phyloP scores from a whole-genome alignment of 75 land plant species.

The Cunninghamia lanceolata region DNA sequence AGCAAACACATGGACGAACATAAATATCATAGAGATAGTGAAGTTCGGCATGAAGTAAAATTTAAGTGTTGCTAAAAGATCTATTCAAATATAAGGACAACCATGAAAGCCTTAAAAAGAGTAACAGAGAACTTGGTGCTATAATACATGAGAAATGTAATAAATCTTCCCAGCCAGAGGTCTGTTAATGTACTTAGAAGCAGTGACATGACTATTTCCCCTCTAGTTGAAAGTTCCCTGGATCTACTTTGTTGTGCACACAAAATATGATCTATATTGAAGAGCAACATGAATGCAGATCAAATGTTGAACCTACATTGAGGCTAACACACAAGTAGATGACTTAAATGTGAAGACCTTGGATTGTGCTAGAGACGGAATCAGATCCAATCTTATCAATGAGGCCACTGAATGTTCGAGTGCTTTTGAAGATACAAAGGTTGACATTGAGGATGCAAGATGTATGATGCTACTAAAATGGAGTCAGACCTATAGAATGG shows the following conservation, averaged over 20 bases:
- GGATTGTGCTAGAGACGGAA: slow-evolving; percentile 15
- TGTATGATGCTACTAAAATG: slow-evolving; percentile 20
- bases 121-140: no score
- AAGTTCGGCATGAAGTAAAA: no score
- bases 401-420: slow-evolving; percentile 47
- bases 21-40: no score
- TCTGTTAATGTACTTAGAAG: no score
- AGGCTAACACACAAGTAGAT: not conserved
- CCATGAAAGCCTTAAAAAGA: no score
- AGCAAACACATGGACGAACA: no score
- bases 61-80: no score
- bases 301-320: not conserved
- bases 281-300: not conserved
- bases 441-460: slow-evolving; percentile 9
- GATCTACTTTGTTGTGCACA: not conserved
- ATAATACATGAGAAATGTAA: no score
- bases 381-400: slow-evolving; percentile 16
- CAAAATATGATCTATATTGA: not conserved
- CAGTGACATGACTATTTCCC: no score
- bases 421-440: slow-evolving; percentile 23
- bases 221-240: no score
- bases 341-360: not conserved
- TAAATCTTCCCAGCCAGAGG: no score
- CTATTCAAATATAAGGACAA: no score
- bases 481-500: slow-evolving; percentile 36